phyloP scores from a whole-genome alignment of 768 basidiomycete genomes.

The Auricularia auricula-judae region DNA sequence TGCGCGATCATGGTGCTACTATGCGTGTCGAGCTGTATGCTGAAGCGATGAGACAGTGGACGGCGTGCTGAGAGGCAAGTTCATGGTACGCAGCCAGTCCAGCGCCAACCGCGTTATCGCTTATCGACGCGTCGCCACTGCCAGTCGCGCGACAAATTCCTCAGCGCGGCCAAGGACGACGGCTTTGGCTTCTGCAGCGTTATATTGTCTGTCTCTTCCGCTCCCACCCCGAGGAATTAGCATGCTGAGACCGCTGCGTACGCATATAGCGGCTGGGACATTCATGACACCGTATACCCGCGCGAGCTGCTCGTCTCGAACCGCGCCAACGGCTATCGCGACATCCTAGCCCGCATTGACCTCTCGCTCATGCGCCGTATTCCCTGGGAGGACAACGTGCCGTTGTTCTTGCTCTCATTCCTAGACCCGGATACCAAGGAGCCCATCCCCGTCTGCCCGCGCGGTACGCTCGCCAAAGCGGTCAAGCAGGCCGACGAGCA shows the following conservation, averaged over 20 bases:
- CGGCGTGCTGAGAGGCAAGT: conserved; percentile 90
- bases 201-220: conserved; percentile 53
- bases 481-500: conserved; percentile 35
- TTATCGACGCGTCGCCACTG: conserved; percentile 2
- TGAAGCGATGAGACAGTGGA: conserved; percentile 46
- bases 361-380: conserved; percentile 79
- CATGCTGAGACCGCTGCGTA: conserved; percentile 1
- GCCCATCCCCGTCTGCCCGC: conserved; percentile 73
- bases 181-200: conserved; percentile 94
- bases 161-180: conserved; percentile 58
- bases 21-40: background rate
- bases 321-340: conserved; percentile 82
- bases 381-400: conserved; percentile 83
- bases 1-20: conserved; percentile 20
- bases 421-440: conserved; percentile 74
- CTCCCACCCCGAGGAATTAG: background rate
- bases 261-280: conserved; percentile 68
- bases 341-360: conserved; percentile 80
- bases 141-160: conserved; percentile 85
- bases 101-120: background rate
- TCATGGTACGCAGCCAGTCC: conserved; percentile 45
- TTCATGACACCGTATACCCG: conserved; percentile 79
- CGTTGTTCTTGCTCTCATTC: conserved; percentile 91
- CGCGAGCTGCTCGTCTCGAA: conserved; percentile 86
- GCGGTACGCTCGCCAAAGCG: conserved; percentile 61